Evolutionary conservation across 768 basidiomycete species (phyloP), one percentile per base, ranked within the genome.

Genomic region (Ramaria sp.): DNA sequence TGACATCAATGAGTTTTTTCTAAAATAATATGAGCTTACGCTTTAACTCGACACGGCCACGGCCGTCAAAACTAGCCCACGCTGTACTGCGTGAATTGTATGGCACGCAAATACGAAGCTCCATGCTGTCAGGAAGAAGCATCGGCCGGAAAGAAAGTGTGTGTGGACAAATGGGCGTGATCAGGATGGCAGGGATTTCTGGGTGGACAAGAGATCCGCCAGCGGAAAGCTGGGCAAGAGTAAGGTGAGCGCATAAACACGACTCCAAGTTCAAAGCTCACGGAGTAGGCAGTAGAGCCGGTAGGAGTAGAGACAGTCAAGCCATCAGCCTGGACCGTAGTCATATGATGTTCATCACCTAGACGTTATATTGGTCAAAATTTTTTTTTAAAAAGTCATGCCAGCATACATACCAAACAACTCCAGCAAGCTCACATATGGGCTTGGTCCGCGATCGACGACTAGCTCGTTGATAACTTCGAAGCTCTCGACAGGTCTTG

Each of bases 321-420:
- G 12, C 96, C 96, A 63, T 99, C 96, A 0, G 94, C 96, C 70
- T 98, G 96, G 2, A 98, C 96, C 1, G 96, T 99, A 1, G 96
- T 99, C 79, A 99, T 85, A 71, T 98, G 96, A 68, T 99, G 91
- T 59, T 99, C 95, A 65, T 99, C 96, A 57, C 93, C 95, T 97
- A 59, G 10, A 32, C 28, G 28, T 32, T 25, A 12, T 58, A 4
- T 34, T 20, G n/a, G n/a, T n/a, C n/a, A n/a, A n/a, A n/a, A n/a
- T 36, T 15, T 37, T 3, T 27, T 5, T n/a, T 44, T 41, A 30
- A 1, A 45, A 48, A 49, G 60, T 52, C 55, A 57, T 41, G n/a
- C 18, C 20, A 30, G 49, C 49, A 49, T 3, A 73, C 85, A 61
- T 62, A 97, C 95, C 96, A 62, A 99, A 99, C 13, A 99, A 77